Base-by-base conservation (phyloP, 495 filamentous ascomycete species). In the Chaetomium fimeti region DNA sequence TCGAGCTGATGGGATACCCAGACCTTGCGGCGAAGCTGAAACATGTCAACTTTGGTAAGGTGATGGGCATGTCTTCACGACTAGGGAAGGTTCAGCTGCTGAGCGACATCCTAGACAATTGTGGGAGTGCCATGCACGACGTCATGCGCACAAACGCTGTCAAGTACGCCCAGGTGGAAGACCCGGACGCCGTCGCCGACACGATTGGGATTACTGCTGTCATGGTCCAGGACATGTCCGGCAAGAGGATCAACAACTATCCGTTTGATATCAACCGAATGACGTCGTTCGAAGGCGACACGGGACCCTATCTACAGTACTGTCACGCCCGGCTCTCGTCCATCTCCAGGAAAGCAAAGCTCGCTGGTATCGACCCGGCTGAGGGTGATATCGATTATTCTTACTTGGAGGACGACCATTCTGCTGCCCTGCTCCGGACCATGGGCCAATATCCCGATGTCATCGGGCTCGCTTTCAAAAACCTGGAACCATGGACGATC, bases 221-320 rank as follows among this genome's bases (percentile, higher is more conserved):
- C 49, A 85, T 88, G 78, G 82, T 85, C 11, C 85, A 88, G 73
- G 86, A 89, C 61, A 86, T 89, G 82, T 79, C 78, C 22, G 84
- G 84, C 52, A 87, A 86, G 78, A 85, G 84, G 62, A 82, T 84
- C 65, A 87, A 85, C 69, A 84, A 85, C 71, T 88, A 88, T 73
- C 74, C 73, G 32, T 88, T 87, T 72, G 81, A 88, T 69, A 81
- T 87, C 71, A 80, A 81, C 18, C 75, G 79, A 13, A 88, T 88
- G 86, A 87, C 85, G 1, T 86, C 86, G n/a, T 88, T 88, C 61
- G 86, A 89, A 71, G 85, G 86, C 51, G 87, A 89, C 61, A 88
- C 87, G 2, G 87, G 86, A 7, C 87, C 86, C 42, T 88, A 89
- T 66, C 78, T 89, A 27, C 86, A 89, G 75, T 88, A 89, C 60